These are phyloP conservation scores for Cercospora sp. DNA, from an alignment of 2,329 filamentous ascomycete species.

Conservation along the genomic window DNA sequence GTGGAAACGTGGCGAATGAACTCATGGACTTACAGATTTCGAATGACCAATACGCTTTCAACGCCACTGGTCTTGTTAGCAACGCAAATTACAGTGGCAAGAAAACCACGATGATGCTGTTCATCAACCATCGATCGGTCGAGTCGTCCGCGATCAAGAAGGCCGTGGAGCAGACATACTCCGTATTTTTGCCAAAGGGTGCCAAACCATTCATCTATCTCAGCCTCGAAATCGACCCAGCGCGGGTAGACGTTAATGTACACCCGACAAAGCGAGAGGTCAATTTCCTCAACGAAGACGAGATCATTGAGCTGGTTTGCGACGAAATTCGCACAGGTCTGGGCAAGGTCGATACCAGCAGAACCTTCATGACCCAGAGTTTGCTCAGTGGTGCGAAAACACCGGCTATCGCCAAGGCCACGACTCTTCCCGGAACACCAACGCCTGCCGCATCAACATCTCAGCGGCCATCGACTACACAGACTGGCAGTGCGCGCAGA, in stretches of 20 bases:
- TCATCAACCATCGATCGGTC: slow-evolving; percentile 94
- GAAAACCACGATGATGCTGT: slow-evolving; percentile 80
- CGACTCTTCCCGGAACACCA: slow-evolving; percentile 38
- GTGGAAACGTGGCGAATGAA: slow-evolving; percentile 80
- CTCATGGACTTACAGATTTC: slow-evolving; percentile 72
- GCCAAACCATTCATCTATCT: slow-evolving; percentile 94
- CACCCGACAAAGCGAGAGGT: slow-evolving; percentile 97
- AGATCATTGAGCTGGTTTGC: slow-evolving; percentile 86
- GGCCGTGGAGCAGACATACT: slow-evolving; percentile 86
- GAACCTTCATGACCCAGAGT: slow-evolving; percentile 92
- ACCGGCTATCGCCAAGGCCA: slow-evolving; percentile 48
- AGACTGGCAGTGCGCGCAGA: slow-evolving; percentile 45
- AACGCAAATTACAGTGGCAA: slow-evolving; percentile 96
- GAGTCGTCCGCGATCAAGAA: slow-evolving; percentile 88
- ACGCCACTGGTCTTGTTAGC: slow-evolving; percentile 75
- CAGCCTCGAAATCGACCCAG: slow-evolving; percentile 87
- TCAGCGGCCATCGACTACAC: slow-evolving; percentile 37
- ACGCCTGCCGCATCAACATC: slow-evolving; percentile 36
- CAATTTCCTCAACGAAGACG: slow-evolving; percentile 95
- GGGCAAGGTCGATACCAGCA: slow-evolving; percentile 85
- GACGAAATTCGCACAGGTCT: slow-evolving; percentile 74
- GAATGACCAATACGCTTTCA: slow-evolving; percentile 81
- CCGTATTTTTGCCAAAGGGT: slow-evolving; percentile 83
- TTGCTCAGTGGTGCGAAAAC: slow-evolving; percentile 67
- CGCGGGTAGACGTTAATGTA: slow-evolving; percentile 92